Percentiles rank a stretch among this genome's conserved stretches.
phyloP scores from a whole-genome alignment of 2,329 filamentous ascomycete species.

The Arachnomyces sp. region DNA sequence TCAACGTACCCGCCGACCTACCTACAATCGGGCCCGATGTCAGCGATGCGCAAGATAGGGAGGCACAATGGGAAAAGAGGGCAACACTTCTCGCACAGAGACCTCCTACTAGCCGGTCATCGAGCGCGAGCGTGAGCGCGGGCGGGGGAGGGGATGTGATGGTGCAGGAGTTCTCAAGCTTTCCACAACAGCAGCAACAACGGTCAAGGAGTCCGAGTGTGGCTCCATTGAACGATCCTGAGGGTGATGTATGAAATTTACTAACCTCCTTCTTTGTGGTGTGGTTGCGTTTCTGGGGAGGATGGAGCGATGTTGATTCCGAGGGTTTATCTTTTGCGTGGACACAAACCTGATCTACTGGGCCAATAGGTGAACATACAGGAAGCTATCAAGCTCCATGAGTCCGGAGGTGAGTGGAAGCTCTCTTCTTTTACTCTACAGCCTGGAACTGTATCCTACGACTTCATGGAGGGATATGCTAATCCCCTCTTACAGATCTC shows the following conservation, averaged over 20 bases:
- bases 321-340: neutral
- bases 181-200: slow-evolving; percentile 6
- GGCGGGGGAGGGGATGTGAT: slow-evolving; percentile 5
- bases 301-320: too few species aligned
- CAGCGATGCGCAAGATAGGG: slow-evolving; percentile 47
- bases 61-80: slow-evolving; percentile 84
- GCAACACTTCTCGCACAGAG: slow-evolving; percentile 76
- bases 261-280: slow-evolving; percentile 6
- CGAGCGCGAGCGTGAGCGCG: slow-evolving; percentile 12
- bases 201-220: slow-evolving; percentile 28
- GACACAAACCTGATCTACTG: neutral
- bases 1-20: slow-evolving; percentile 70
- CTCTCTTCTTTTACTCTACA: neutral
- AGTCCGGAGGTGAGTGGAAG: slow-evolving; percentile 54
- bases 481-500: slow-evolving; percentile 45
- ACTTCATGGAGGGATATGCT: slow-evolving; percentile 4
- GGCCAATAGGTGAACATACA: slow-evolving; percentile 59
- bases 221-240: slow-evolving; percentile 22
- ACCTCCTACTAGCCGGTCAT: slow-evolving; percentile 28
- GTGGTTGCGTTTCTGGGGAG: too few species aligned
- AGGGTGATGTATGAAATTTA: slow-evolving; percentile 28
- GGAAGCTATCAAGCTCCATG: slow-evolving; percentile 89
- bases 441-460: slow-evolving; percentile 6
- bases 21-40: slow-evolving; percentile 58
- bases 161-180: too few species aligned